A percentile compares a stretch with the other conserved stretches of the same genome.
These are phyloP conservation scores for Aureobasidium sp. DNA, from an alignment of 2,329 filamentous ascomycete genomes.

Conservation along the genomic window DNA sequence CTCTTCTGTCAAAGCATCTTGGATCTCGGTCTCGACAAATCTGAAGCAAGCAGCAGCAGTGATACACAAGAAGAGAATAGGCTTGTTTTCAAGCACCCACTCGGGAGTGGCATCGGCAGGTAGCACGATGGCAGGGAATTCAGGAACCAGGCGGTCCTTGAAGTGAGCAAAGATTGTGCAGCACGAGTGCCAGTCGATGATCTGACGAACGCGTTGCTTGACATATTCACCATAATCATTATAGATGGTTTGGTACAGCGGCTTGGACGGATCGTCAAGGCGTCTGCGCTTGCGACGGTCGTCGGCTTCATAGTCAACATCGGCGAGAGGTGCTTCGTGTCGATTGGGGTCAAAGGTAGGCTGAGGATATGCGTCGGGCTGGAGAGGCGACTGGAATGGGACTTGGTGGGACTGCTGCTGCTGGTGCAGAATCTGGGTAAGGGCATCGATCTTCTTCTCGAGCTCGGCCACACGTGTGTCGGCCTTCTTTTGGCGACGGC, in stretches of 20 bases:
- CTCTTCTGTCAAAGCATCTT: slow-evolving; percentile 55
- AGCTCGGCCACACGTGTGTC: slow-evolving; percentile 83
- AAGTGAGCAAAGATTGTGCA: slow-evolving; percentile 52
- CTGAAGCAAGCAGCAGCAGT: slow-evolving; percentile 44
- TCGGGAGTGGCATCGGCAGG: slow-evolving; percentile 46
- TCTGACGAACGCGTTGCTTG: slow-evolving; percentile 11
- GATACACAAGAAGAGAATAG: slow-evolving; percentile 53
- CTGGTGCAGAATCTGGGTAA: slow-evolving; percentile 72
- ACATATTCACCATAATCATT: slow-evolving; percentile 1
- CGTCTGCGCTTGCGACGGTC: slow-evolving; percentile 10
- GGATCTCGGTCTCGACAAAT: background rate
- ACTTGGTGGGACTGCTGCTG: slow-evolving; percentile 24
- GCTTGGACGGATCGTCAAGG: background rate
- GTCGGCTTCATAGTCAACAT: background rate
- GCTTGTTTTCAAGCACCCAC: slow-evolving; percentile 51
- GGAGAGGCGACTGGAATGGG: slow-evolving; percentile 13
- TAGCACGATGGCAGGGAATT: slow-evolving; percentile 54
- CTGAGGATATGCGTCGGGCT: background rate
- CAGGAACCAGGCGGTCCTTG: slow-evolving; percentile 45
- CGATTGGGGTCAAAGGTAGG: background rate
- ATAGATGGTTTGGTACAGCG: background rate
- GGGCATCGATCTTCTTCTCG: slow-evolving; percentile 84
- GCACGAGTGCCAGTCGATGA: slow-evolving; percentile 10
- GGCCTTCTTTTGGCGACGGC: slow-evolving; percentile 86
- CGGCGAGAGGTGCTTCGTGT: background rate